Conservation (phyloP, 2,329 filamentous ascomycete species). For the Sclerotinia borealis region DNA sequence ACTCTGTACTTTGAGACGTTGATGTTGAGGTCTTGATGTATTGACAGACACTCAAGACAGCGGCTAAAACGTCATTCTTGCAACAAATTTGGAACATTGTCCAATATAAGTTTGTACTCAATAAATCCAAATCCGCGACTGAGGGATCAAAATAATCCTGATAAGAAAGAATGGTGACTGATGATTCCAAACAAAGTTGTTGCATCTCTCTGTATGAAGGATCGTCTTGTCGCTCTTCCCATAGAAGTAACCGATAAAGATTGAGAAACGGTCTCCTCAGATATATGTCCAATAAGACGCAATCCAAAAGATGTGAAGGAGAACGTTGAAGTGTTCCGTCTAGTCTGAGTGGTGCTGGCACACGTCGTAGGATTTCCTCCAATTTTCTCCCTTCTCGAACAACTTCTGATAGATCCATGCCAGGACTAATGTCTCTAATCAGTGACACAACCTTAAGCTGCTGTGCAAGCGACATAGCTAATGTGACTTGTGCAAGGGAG, state of each 20-base stretch:
- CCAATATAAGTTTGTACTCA: slow-evolving; percentile 11
- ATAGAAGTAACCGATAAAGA: slow-evolving; percentile 10
- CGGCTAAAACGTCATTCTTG: slow-evolving; percentile 18
- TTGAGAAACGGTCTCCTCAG: slow-evolving; percentile 15
- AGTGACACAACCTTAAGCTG: slow-evolving; percentile 12
- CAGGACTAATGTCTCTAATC: slow-evolving; percentile 3
- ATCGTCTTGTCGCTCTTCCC: slow-evolving; percentile 9
- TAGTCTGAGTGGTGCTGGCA: not conserved
- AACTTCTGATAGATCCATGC: not conserved
- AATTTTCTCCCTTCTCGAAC: slow-evolving; percentile 8
- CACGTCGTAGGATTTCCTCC: not conserved
- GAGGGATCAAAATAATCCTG: slow-evolving; percentile 16
- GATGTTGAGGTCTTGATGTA: not conserved
- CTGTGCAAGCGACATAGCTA: slow-evolving; percentile 9
- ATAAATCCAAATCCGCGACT: not conserved
- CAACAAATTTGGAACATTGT: slow-evolving; percentile 19
- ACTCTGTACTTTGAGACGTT: not conserved
- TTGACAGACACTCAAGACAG: slow-evolving; percentile 15
- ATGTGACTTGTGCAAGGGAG: slow-evolving; percentile 12
- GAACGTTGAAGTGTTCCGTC: not conserved
- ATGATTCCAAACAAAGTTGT: slow-evolving; percentile 11
- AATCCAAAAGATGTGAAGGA: slow-evolving; percentile 8
- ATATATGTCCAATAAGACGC: slow-evolving; percentile 12
- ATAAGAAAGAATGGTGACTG: slow-evolving; percentile 16
- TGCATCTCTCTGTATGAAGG: slow-evolving; percentile 5